Base-by-base conservation (phyloP, 306 rosid species). In the Pachyrhizus erosus region DNA sequence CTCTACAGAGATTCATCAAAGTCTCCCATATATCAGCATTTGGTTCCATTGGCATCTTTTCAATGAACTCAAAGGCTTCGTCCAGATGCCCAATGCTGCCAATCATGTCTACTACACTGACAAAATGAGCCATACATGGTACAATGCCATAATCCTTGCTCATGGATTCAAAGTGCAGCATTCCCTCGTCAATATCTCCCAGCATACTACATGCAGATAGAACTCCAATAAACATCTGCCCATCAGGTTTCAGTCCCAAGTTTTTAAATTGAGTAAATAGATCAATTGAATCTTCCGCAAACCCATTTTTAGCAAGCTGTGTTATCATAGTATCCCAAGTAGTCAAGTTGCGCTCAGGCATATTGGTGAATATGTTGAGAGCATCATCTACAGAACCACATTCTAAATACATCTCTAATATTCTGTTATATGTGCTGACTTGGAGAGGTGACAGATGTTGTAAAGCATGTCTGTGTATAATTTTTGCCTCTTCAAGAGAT, bases 311-410 rank as follows among this genome's bases (percentile, higher is more conserved):
- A 9, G 96, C 90, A 52, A 91, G 90, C 87, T 90, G 82, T 0
- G 89, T 88, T 72, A 93, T 88, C 94, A 93, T 91, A 51, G 87
- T 80, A 86, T 90, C 97, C 97, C 98, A 93, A 10, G 98, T 89
- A 26, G 94, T 90, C 85, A 91, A 67, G 81, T 93, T 93, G 60
- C 85, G 88, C 42, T 70, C 81, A 3, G 94, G 88, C 94, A 91
- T 93, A 23, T 83, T 43, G 64, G 89, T 68, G 78, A 91, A 93
- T 70, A 90, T 90, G 55, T 55, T 14, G 24, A 64, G 14, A 15
- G 98, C 93, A 17, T 92, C 91, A 71, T 91, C 91, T 79, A 88
- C 87, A 34, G 94, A 91, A 78, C 93, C 96, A 84, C 98, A 93
- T 82, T 88, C 82, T 9, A 88, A 89, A 82, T 93, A 93, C 93